Base-by-base conservation (phyloP, 805 yeast species). In the Yarrowia osloensis region DNA sequence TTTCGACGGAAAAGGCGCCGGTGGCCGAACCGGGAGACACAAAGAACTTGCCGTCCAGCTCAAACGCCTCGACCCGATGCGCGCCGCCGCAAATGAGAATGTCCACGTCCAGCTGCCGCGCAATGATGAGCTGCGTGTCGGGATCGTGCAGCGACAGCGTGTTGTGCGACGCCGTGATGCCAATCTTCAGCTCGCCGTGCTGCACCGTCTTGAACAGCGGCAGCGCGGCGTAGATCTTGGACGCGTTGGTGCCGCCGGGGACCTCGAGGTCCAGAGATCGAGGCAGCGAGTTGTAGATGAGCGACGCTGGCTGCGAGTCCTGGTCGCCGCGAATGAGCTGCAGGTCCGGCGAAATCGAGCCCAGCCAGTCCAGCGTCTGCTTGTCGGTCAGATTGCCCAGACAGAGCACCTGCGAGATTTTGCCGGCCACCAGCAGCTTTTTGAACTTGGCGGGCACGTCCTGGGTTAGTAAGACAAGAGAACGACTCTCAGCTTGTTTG, bases 1-100 rank as follows among this genome's bases (percentile, higher is more conserved):
- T 37, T n/a, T 44, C 54, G 31, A 61, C 66, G 21, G 67, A 49
- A 70, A 84, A 86, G 0, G 98, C 97, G 28, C 99, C 99, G 0
- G 98, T 93, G 47, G 96, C 96, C 74, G 96, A 89, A 0, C 99
- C 99, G 0, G 99, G 98, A 75, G 91, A 94, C n/a, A 95, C 84
- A 74, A 95, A 95, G 76, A 93, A 91, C 77, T 90, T 91, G 24
- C 96, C 96, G 70, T 92, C 98, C 68, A 93, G 79, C 11, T 95
- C 90, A 74, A 92, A 94, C 0, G 98, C 97, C 74, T 94, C 98
- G 4, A 91, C 96, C 70, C 86, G 85, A 75, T 91, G 97, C 1
- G 97, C 89, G 0, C 97, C 97, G 15, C 98, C 98, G 89, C 95
- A 91, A 15, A 95, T 81, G 70, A 95, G 80, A 5, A 95, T 84